Percentiles rank a stretch among this genome's conserved stretches.
phyloP scores from a whole-genome alignment of 163 green algal genomes.

The Chlamydomonas reinhardtii region DNA sequence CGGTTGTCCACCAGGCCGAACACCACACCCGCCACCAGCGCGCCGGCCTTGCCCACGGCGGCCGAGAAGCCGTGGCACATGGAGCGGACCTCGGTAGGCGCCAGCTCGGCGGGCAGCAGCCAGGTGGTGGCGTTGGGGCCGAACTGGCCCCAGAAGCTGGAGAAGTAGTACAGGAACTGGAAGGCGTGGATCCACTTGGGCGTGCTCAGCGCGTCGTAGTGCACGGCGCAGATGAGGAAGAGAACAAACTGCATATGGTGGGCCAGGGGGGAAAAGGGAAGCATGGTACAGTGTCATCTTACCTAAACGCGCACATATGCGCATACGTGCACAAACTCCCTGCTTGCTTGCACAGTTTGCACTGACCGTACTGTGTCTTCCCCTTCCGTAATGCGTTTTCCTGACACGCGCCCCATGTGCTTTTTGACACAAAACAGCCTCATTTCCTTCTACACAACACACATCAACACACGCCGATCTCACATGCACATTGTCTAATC shows the following conservation, averaged over 20 bases:
- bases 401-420: too few species aligned
- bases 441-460: too few species aligned
- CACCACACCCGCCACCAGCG: constrained; percentile 46
- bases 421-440: too few species aligned
- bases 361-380: too few species aligned
- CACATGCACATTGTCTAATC: too few species aligned
- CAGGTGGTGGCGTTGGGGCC: constrained; percentile 72
- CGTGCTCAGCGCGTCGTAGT: constrained; percentile 7
- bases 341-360: too few species aligned
- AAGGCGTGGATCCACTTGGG: constrained; percentile 44
- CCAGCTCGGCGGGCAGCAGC: constrained; percentile 66
- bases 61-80: constrained; percentile 77
- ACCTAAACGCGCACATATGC: too few species aligned
- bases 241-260: constrained; percentile 23
- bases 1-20: constrained; percentile 38
- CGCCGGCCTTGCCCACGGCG: constrained; percentile 73
- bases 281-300: too few species aligned
- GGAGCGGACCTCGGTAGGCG: constrained; percentile 45
- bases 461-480: too few species aligned
- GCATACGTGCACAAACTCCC: too few species aligned
- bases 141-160: constrained; percentile 77
- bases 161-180: constrained; percentile 78
- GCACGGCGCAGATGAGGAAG: constrained; percentile 46
- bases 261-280: too few species aligned
- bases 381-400: too few species aligned